Conservation (phyloP, 2,329 filamentous ascomycete genomes). For the Raffaelea albimanens region DNA sequence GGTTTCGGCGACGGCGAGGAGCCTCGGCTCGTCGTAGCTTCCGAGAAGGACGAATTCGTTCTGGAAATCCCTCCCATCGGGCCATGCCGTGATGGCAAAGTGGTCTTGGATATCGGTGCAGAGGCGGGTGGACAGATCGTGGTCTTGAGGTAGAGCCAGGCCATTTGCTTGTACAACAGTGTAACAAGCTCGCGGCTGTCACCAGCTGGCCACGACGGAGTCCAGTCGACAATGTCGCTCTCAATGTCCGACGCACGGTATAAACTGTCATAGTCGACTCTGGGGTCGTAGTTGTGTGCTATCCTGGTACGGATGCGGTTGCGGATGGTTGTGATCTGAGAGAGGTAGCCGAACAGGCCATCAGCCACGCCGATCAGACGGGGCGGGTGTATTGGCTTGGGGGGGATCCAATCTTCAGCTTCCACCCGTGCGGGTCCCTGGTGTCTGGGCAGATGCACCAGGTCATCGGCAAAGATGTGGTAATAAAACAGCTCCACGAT, state of each 20-base stretch:
- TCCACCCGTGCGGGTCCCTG: slow-evolving; percentile 24
- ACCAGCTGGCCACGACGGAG: slow-evolving; percentile 48
- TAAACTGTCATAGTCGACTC: slow-evolving; percentile 64
- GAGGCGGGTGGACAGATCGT: slow-evolving; percentile 47
- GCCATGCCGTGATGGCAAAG: neutral
- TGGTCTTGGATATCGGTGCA: slow-evolving; percentile 10
- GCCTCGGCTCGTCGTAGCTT: slow-evolving; percentile 21
- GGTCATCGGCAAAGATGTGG: slow-evolving; percentile 58
- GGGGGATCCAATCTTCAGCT: slow-evolving; percentile 33
- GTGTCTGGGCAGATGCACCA: slow-evolving; percentile 39
- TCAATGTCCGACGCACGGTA: slow-evolving; percentile 70
- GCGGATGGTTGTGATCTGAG: slow-evolving; percentile 68
- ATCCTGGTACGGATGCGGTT: slow-evolving; percentile 65
- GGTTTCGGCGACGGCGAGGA: slow-evolving; percentile 21
- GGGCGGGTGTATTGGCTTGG: slow-evolving; percentile 33
- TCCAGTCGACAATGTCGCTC: slow-evolving; percentile 64
- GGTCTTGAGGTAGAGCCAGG: slow-evolving; percentile 55
- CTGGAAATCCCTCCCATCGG: slow-evolving; percentile 8
- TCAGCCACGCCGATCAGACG: slow-evolving; percentile 74
- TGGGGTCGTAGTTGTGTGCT: slow-evolving; percentile 49
- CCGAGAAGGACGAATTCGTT: too few relatives aligned
- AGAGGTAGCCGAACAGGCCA: slow-evolving; percentile 69
- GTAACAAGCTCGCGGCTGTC: slow-evolving; percentile 48
- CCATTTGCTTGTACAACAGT: slow-evolving; percentile 54
- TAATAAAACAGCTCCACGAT: slow-evolving; percentile 79